Base-by-base conservation (phyloP, 2,329 filamentous ascomycete genomes). In the Epichloe brachyelytri region DNA sequence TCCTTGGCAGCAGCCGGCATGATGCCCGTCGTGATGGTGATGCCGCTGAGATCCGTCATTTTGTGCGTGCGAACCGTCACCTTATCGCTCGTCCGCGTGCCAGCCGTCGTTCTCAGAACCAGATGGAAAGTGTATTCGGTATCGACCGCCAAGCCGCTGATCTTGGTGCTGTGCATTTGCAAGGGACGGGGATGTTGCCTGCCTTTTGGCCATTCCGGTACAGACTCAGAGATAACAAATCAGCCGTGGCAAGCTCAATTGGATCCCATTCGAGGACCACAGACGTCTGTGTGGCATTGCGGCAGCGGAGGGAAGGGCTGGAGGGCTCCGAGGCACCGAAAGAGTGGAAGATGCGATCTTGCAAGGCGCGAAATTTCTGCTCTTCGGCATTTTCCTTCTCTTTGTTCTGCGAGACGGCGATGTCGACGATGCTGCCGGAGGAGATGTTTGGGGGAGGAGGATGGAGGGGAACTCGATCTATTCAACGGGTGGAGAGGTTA, bases 381-480 rank as follows among this genome's bases (percentile, higher is more conserved):
- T 88, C 81, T 54, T 88, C 80, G 58, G 82, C 76, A 50, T 77
- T 68, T 71, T 98, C 93, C 53, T 90, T 88, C 50, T 75, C 71
- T 60, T 80, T 76, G 70, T 98, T 98, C 67, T 91, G 88, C 53
- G 85, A 77, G 58, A 98, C 93, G 55, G 88, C 89, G 69, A 98
- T 97, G 70, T 98, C 93, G 67, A 98, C 93, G 62, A 98, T 97
- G 66, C 87, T 94, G 60, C 93, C 93, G 15, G 89, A 95, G 55
- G 88, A 84, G 68, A 98, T 98, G 66, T 95, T 90, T 55, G 87
- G 86, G 93, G 93, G 15, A 98, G 83, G 47, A 98, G 86, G 58
- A 98, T 95, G 45, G 93, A 97, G 37, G 93, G 93, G 65, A 98
- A 98, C 67, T 98, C 93, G 67, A 98, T 97, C 91, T 97, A 67